These are phyloP conservation scores for Chlorociboria aeruginascens DNA, from an alignment of 495 filamentous ascomycete species.

Conservation along the genomic window DNA sequence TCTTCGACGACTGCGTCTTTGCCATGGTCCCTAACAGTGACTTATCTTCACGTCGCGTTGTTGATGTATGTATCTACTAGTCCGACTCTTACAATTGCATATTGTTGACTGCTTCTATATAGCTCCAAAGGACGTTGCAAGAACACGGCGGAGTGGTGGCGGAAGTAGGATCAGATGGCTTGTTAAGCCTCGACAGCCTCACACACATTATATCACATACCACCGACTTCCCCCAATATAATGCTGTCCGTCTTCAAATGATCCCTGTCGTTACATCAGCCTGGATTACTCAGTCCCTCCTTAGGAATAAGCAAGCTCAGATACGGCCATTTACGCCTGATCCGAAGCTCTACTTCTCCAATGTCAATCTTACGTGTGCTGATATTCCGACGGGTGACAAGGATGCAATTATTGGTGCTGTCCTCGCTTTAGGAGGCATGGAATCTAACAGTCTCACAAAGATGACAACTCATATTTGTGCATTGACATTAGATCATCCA, in stretches of 20 bases:
- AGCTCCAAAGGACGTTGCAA: conserved; percentile 23
- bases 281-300: conserved; percentile 63
- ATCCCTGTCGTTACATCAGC: conserved; percentile 73
- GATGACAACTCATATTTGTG: conserved; percentile 78
- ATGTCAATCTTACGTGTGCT: conserved; percentile 58
- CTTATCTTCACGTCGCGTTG: conserved; percentile 26
- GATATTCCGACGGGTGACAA: conserved; percentile 83
- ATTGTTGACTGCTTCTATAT: conserved; percentile 7
- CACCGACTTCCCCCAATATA: conserved; percentile 79
- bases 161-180: conserved; percentile 29
- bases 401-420: conserved; percentile 83
- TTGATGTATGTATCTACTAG: conserved; percentile 31
- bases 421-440: conserved; percentile 79
- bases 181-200: conserved; percentile 41
- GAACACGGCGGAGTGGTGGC: conserved; percentile 42
- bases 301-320: conserved; percentile 58
- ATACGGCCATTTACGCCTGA: conserved; percentile 81
- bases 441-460: conserved; percentile 57
- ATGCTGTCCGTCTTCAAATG: conserved; percentile 54
- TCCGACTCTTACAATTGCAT: neutral
- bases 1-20: conserved; percentile 29
- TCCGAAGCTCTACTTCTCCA: conserved; percentile 77
- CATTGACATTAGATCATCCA: conserved; percentile 57
- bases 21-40: conserved; percentile 33
- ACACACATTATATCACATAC: conserved; percentile 80